phyloP scores from a whole-genome alignment of 306 rosid species.

The barrel medic (Medicago truncatula) region DNA sequence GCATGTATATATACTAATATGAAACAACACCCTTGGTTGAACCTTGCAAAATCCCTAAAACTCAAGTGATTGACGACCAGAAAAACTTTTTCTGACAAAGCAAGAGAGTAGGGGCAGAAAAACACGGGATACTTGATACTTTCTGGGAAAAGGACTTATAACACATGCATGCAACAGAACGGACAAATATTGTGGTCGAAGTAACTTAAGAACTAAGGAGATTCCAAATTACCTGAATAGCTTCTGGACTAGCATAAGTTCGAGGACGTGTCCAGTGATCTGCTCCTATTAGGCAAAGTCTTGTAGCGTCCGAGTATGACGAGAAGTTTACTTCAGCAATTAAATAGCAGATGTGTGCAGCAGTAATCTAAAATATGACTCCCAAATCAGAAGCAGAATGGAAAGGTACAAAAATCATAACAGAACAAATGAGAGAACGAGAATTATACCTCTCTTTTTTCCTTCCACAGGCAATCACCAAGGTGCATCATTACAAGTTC shows the following conservation, averaged over 20 bases:
- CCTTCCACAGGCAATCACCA: conserved; percentile 95
- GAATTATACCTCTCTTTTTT: conserved; percentile 74
- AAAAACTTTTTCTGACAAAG: conserved; percentile 3
- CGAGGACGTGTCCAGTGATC: conserved; percentile 96
- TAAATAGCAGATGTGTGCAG: conserved; percentile 95
- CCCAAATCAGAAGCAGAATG: conserved; percentile 42
- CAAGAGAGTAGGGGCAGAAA: conserved; percentile 9
- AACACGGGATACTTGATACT: not conserved
- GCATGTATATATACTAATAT: too few relatives aligned
- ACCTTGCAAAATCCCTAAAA: conserved; percentile 31
- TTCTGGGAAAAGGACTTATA: conserved; percentile 24
- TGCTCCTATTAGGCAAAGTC: conserved; percentile 91
- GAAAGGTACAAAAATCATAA: not conserved
- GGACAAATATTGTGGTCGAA: conserved; percentile 28
- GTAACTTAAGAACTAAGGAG: conserved; percentile 19
- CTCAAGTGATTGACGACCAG: conserved; percentile 5
- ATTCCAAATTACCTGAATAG: conserved; percentile 79
- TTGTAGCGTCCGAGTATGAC: conserved; percentile 79
- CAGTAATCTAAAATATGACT: conserved; percentile 68
- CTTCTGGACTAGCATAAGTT: conserved; percentile 90
- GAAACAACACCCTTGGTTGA: not conserved
- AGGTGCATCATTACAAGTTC: conserved; percentile 89
- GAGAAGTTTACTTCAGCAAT: conserved; percentile 94
- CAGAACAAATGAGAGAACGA: conserved; percentile 18
- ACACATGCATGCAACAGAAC: conserved; percentile 9